These are phyloP conservation scores for Scedosporium dehoogii DNA, from an alignment of 2,329 filamentous ascomycete species.

Conservation along the genomic window DNA sequence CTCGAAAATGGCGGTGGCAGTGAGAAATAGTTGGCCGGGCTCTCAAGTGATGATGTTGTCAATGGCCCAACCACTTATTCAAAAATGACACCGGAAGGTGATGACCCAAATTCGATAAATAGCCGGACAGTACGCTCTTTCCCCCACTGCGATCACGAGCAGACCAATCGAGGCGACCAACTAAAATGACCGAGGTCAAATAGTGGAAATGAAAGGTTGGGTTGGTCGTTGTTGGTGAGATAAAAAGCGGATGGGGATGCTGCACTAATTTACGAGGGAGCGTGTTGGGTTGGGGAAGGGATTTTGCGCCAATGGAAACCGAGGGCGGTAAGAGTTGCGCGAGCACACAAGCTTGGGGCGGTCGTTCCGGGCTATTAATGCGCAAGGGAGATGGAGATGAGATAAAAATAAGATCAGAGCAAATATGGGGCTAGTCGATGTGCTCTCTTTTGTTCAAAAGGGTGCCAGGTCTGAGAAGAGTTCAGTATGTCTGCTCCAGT, in stretches of 20 bases:
- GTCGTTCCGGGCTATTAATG: neutral
- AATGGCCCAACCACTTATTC: conserved; percentile 1
- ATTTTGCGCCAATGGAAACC: conserved; percentile 6
- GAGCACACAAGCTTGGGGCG: neutral
- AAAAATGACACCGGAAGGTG: neutral
- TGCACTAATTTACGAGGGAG: neutral
- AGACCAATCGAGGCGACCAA: neutral
- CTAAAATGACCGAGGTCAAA: neutral
- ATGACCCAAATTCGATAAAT: neutral
- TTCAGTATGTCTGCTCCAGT: too few relatives aligned
- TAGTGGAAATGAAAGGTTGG: neutral
- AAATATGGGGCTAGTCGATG: neutral
- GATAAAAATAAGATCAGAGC: neutral
- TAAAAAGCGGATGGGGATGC: neutral
- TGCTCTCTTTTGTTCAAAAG: too few relatives aligned
- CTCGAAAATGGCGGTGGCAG: neutral
- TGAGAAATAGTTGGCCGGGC: neutral
- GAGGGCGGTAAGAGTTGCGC: neutral
- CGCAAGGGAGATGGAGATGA: neutral
- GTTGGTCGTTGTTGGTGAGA: neutral
- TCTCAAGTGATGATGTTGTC: neutral
- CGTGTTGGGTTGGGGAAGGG: neutral
- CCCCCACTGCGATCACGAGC: neutral
- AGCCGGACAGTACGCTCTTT: neutral
- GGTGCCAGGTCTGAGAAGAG: too few relatives aligned